Base-by-base conservation (phyloP, 257 asterid genomes). In the Nemophila menziesii region DNA sequence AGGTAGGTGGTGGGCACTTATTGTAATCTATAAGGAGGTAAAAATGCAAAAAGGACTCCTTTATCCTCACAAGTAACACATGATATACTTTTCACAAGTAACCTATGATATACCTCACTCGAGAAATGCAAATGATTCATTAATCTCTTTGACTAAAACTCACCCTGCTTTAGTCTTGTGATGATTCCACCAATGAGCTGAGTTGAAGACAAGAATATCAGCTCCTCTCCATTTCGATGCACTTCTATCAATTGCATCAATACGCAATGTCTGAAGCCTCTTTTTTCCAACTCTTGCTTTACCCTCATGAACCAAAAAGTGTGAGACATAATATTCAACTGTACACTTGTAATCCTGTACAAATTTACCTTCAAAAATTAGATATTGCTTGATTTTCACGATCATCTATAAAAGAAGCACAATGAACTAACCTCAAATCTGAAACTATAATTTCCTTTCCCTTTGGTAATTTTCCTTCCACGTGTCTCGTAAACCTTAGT, bases 121-220 rank as follows among this genome's bases (percentile, higher is more conserved):
- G 4, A 29, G 36, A 29, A 4, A 10, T 29, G 1, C 46, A 41
- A 17, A 24, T 19, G 46, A 41, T 19, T 5, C n/a, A 0, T 24
- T 2, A 10, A 1, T 41, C 13, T 8, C 23, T 41, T 44, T 20
- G 16, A 10, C 14, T 16, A 22, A 29, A 41, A 51, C 72, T 64
- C 45, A 84, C 98, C 98, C 94, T 0, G 96, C 78, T 69, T 74
- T 81, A 5, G 94, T 81, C 60, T 90, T 90, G 33, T 64, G 72
- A 73, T 85, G 96, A 46, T 39, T 76, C 98, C 96, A 90, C 96
- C 94, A 90, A 55, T 90, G 96, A 43, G 94, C 94, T 36, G 92
- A 84, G 53, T 90, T 90, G 69, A 90, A 90, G 7, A 85, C 86
- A 16, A 90, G 68, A 67, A 89, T 67, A 74, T 76, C 93, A 11